These are phyloP conservation scores for Dendrocalamus latiflorus DNA, from an alignment of 202 grass and related monocot genomes.

Conservation along the genomic window DNA sequence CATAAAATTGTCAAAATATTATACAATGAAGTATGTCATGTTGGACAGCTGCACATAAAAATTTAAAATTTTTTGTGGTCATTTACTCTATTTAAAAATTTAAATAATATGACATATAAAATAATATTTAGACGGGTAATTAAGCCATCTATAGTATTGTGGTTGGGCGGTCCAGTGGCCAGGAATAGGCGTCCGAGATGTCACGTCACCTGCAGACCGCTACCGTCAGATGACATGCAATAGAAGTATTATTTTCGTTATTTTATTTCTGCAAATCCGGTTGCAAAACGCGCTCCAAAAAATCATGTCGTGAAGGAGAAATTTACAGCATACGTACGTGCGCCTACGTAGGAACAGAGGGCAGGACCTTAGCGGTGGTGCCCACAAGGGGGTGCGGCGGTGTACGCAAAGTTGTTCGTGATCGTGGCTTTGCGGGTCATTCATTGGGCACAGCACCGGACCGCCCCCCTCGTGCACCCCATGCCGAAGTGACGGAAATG, in stretches of 20 bases:
- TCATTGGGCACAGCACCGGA: neutral
- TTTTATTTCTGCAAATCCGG: too few species aligned
- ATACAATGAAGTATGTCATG: too few species aligned
- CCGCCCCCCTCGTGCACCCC: conserved; percentile 35
- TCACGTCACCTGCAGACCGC: rapidly evolving
- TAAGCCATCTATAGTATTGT: too few species aligned
- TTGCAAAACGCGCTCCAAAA: too few species aligned
- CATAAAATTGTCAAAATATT: too few species aligned
- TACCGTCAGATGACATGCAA: rapidly evolving
- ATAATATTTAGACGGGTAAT: too few species aligned
- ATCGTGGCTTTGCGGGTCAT: neutral
- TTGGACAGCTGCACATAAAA: too few species aligned
- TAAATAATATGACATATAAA: too few species aligned
- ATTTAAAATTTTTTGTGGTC: too few species aligned
- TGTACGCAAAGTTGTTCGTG: neutral
- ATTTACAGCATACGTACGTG: neutral
- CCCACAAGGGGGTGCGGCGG: neutral
- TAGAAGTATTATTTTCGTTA: too few species aligned
- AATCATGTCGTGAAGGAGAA: neutral
- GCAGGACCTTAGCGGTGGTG: neutral
- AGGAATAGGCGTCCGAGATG: rapidly evolving
- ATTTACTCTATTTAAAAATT: too few species aligned
- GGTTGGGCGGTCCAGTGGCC: too few species aligned
- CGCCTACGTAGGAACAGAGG: neutral
- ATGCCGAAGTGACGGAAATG: conserved; percentile 39